Evolutionary conservation across 2,329 filamentous ascomycete species (phyloP).

Genomic region (Beauveria varroae): DNA sequence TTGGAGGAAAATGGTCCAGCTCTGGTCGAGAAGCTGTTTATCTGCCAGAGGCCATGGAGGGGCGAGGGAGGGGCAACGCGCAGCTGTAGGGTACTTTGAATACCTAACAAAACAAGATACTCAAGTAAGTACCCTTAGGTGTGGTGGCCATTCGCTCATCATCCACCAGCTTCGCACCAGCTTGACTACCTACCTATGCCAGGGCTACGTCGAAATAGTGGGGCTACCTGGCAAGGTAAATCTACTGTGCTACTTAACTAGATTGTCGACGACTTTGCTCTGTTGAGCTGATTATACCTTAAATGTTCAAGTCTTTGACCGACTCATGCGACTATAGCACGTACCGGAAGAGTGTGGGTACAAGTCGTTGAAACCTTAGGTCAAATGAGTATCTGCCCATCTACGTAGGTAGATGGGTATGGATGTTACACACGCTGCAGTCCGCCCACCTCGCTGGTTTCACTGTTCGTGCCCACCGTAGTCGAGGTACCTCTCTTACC

Average conservation of each 20-base stretch:
- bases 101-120: too few relatives aligned
- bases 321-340: too few relatives aligned
- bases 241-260: neutral
- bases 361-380: neutral
- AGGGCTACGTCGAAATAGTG: neutral
- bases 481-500: neutral
- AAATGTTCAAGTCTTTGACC: too few relatives aligned
- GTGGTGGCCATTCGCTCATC: neutral
- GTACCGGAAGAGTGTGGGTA: too few relatives aligned
- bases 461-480: neutral
- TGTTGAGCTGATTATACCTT: too few relatives aligned
- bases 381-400: too few relatives aligned
- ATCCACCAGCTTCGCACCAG: neutral
- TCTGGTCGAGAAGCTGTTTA: constrained; percentile 8
- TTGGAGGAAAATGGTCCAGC: constrained; percentile 10
- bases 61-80: constrained; percentile 7
- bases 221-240: neutral
- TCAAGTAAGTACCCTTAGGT: too few relatives aligned
- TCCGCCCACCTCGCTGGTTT: neutral
- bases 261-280: too few relatives aligned
- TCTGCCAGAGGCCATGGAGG: constrained; percentile 4
- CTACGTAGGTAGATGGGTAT: neutral
- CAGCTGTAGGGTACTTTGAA: neutral
- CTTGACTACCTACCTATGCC: too few relatives aligned
- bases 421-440: too few relatives aligned